A percentile compares a stretch with the other conserved stretches of the same genome.
Conservation (phyloP, 1,139 yeast species). For the Meyerozyma elateridarum region DNA sequence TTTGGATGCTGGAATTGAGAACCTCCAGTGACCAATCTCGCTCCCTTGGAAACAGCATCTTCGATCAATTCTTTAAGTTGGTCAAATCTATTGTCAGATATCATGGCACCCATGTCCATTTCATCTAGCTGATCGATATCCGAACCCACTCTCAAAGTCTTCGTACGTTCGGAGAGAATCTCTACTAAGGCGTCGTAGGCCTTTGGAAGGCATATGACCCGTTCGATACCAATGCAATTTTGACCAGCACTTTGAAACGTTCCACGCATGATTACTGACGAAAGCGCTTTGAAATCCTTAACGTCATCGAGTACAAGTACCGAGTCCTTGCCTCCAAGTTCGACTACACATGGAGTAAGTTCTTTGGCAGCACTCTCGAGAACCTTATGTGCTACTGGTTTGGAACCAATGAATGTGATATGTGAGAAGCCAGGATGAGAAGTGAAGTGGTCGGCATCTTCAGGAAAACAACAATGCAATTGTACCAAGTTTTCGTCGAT, state of each 20-base stretch:
- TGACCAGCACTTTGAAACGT: constrained; percentile 97
- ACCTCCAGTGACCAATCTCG: constrained; percentile 76
- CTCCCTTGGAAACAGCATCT: constrained; percentile 81
- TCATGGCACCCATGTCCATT: constrained; percentile 95
- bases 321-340: constrained; percentile 94
- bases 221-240: constrained; percentile 93
- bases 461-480: constrained; percentile 72
- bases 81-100: constrained; percentile 69
- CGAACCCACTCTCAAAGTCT: constrained; percentile 70
- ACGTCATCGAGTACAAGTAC: constrained; percentile 77
- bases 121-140: constrained; percentile 86
- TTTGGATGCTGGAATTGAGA: constrained; percentile 75
- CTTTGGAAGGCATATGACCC: constrained; percentile 73
- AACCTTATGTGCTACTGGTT: constrained; percentile 87
- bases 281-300: constrained; percentile 50
- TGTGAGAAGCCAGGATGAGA: constrained; percentile 80
- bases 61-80: constrained; percentile 59
- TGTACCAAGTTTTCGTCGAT: constrained; percentile 81
- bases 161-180: constrained; percentile 54
- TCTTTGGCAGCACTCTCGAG: constrained; percentile 75
- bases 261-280: constrained; percentile 87
- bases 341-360: constrained; percentile 89
- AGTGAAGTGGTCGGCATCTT: constrained; percentile 80
- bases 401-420: constrained; percentile 92
- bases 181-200: constrained; percentile 60